Percentiles rank a stretch among this genome's conserved stretches.
Evolutionary conservation across 2,329 filamentous ascomycete species (phyloP).

Genomic region (Penicillium sp.): DNA sequence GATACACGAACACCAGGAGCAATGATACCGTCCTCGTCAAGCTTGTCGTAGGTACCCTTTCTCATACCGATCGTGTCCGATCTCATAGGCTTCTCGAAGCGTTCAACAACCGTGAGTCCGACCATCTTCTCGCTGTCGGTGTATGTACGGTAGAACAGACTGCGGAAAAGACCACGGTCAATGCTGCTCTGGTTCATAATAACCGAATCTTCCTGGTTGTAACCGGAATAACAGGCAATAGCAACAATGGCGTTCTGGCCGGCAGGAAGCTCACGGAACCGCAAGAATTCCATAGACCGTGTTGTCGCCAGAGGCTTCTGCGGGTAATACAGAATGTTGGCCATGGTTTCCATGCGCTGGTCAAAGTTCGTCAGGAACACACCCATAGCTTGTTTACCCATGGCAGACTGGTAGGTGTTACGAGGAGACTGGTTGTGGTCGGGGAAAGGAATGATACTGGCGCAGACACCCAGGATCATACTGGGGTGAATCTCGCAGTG

Average conservation of each 20-base stretch:
- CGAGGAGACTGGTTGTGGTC: conserved; percentile 96
- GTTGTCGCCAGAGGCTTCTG: conserved; percentile 96
- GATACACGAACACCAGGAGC: conserved; percentile 88
- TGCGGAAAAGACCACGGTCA: conserved; percentile 91
- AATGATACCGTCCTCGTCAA: conserved; percentile 92
- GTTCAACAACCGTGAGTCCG: conserved; percentile 82
- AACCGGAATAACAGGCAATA: conserved; percentile 93
- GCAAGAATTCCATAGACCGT: conserved; percentile 97
- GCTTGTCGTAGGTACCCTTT: conserved; percentile 91
- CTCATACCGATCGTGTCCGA: conserved; percentile 83
- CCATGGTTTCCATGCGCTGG: conserved; percentile 98
- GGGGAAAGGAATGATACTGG: conserved; percentile 98
- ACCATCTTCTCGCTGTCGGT: conserved; percentile 95
- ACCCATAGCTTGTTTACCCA: too few relatives aligned
- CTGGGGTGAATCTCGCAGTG: conserved; percentile 99
- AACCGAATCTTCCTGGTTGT: conserved; percentile 99
- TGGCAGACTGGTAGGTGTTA: conserved; percentile 98
- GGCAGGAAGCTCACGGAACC: conserved; percentile 95
- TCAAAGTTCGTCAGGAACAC: conserved; percentile 97
- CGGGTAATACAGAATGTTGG: conserved; percentile 96
- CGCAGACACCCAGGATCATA: conserved; percentile 97
- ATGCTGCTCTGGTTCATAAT: conserved; percentile 99
- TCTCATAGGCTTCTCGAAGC: conserved; percentile 89
- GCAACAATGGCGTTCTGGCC: conserved; percentile 98
- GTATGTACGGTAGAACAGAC: conserved; percentile 95